phyloP scores from a whole-genome alignment of 129 eudicot species.

The Daucus carota region DNA sequence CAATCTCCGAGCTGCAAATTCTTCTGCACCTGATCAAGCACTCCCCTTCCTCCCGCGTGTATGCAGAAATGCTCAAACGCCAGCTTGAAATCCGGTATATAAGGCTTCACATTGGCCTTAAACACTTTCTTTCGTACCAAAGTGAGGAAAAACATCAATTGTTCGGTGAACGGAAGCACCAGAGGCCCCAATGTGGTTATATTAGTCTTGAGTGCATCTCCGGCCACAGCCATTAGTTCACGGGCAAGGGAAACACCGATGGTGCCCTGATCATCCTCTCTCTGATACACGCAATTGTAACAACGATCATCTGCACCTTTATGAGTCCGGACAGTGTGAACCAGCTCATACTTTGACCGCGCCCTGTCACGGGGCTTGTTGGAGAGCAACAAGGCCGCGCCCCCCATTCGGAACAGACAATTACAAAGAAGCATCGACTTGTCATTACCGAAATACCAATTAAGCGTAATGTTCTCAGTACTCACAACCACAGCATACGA shows the following conservation, averaged over 20 bases:
- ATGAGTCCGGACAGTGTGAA: constrained; percentile 81
- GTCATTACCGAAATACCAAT: constrained; percentile 86
- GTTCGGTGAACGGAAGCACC: constrained; percentile 76
- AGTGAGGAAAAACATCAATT: constrained; percentile 57
- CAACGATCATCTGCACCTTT: constrained; percentile 76
- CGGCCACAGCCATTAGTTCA: constrained; percentile 88
- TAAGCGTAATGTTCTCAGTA: constrained; percentile 78
- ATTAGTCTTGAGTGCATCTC: constrained; percentile 78
- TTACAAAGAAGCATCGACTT: constrained; percentile 84
- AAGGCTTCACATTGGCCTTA: constrained; percentile 65
- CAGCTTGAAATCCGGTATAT: constrained; percentile 75
- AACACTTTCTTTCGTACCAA: constrained; percentile 53
- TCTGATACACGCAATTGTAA: constrained; percentile 72
- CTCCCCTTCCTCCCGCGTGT: constrained; percentile 88
- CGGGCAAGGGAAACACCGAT: constrained; percentile 79
- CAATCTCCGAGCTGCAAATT: constrained; percentile 55
- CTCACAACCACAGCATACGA: constrained; percentile 70
- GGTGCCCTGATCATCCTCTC: constrained; percentile 66
- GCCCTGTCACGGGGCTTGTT: constrained; percentile 46
- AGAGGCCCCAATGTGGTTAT: constrained; percentile 78
- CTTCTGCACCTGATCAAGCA: constrained; percentile 65
- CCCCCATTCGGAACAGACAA: constrained; percentile 95
- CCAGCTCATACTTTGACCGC: constrained; percentile 65
- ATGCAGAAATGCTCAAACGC: constrained; percentile 93
- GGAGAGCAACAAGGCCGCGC: constrained; percentile 73